Base-by-base conservation (phyloP, 163 green algal species). In the Scenedesmus sp. region DNA sequence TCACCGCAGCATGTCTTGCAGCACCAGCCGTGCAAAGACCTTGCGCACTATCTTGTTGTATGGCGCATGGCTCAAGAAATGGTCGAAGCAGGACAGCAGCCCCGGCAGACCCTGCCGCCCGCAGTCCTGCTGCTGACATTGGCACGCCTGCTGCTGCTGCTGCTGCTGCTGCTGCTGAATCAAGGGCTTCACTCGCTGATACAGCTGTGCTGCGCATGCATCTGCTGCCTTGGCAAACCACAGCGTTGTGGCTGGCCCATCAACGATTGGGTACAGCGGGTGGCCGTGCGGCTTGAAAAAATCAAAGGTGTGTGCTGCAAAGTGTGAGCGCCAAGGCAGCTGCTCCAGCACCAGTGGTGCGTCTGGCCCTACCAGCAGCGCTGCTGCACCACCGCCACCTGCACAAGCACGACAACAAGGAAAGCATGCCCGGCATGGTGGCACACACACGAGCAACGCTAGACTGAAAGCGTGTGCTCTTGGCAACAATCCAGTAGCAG, bases 11-110 rank as follows among this genome's bases (percentile, higher is more conserved):
- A 90, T 86, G 73, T 96, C 94, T 59, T 96, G 89, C 56, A 95
- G 85, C n/a, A 94, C 82, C 20, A 99, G 89, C 26, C 96, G 90
- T 0, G 94, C 93, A 83, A 97, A 96, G 0, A 93, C 95, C 92
- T 98, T 98, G 33, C 96, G 94, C 81, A 98, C 94, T n/a, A 99
- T 93, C 93, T 98, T 98, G 93, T 96, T 95, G 93, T 97, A 98
- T 15, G 97, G 97, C 3, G 96, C 88, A 83, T 99, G 97, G 72
- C 96, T 94, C 20, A 97, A 33, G 78, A 93, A 95, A 84, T 96
- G 94, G 81, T 97, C 88, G 65, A 94, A 89, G 24, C 92, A 84
- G 7, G 56, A 84, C 78, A 95, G 86, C 72, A 95, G 49, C n/a
- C 85, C 93, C 86, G 90, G 37, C 40, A 18, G 20, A 72, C 65